A percentile compares a stretch with the other conserved stretches of the same genome.
Evolutionary conservation across 805 yeast species (phyloP).

Genomic region (Debaryomyces maramus): DNA sequence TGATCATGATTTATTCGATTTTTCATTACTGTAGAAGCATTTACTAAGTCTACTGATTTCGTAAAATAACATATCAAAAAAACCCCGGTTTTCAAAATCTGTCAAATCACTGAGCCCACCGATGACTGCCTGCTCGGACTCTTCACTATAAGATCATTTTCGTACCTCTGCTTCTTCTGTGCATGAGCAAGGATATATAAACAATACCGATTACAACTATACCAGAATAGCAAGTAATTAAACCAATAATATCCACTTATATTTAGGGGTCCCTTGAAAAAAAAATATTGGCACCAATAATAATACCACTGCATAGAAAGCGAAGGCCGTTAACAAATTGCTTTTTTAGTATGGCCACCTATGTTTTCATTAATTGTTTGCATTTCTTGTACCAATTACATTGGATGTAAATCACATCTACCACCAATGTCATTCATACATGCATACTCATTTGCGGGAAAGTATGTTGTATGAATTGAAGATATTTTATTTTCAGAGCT

Average conservation of each 20-base stretch:
- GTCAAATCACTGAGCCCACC: conserved; percentile 26
- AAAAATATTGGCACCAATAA: conserved; percentile 27
- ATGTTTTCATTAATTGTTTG: no score
- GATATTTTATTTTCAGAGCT: no score
- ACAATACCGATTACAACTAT: conserved; percentile 19
- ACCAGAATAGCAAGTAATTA: conserved; percentile 20
- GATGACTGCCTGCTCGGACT: conserved; percentile 19
- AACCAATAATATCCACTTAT: conserved; percentile 24
- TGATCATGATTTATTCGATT: no score
- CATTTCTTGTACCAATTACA: no score
- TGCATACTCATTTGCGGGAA: no score
- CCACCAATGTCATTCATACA: no score
- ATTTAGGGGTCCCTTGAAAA: conserved; percentile 24
- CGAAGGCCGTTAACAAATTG: conserved; percentile 21
- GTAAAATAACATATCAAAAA: no score
- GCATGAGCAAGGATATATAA: conserved; percentile 12
- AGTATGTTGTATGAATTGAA: no score
- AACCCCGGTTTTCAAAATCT: conserved; percentile 24
- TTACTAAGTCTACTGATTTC: no score
- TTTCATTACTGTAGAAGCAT: no score
- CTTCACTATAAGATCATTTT: conserved; percentile 19
- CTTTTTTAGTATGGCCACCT: conserved; percentile 25
- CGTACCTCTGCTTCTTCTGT: conserved; percentile 20
- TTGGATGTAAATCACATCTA: no score
- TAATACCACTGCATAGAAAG: conserved; percentile 30